Evolutionary conservation across 2,329 filamentous ascomycete genomes (phyloP).

Genomic region (Massarina eburnea): DNA sequence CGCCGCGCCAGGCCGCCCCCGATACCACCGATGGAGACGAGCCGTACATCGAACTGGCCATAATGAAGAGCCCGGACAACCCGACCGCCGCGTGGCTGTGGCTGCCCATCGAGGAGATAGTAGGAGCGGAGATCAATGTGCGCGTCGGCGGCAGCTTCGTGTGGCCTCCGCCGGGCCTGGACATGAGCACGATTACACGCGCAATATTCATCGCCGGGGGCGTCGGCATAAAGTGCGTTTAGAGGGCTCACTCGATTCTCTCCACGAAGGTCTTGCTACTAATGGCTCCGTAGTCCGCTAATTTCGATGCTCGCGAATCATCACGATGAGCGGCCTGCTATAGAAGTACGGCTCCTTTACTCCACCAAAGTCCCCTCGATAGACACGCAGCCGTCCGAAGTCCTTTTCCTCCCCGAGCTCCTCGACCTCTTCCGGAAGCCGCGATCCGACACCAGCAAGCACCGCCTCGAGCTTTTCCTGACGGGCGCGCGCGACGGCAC

Average conservation of each 20-base stretch:
- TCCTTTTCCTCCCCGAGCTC: conserved; percentile 41
- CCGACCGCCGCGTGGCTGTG: conserved; percentile 78
- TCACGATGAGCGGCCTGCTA: conserved; percentile 45
- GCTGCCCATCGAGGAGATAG: conserved; percentile 56
- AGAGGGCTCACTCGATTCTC: background rate
- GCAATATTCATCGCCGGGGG: conserved; percentile 79
- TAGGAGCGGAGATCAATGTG: conserved; percentile 62
- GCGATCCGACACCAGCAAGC: conserved; percentile 26
- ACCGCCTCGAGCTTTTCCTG: conserved; percentile 40
- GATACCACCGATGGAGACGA: conserved; percentile 20
- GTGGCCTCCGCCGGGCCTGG: conserved; percentile 65
- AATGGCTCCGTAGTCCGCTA: conserved; percentile 56
- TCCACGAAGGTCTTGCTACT: conserved; percentile 1
- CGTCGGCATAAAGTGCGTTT: conserved; percentile 72
- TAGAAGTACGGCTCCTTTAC: conserved; percentile 64
- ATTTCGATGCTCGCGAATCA: conserved; percentile 72
- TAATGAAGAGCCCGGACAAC: conserved; percentile 71
- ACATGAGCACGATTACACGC: conserved; percentile 52
- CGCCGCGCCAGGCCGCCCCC: conserved; percentile 59
- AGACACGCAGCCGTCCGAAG: conserved; percentile 29
- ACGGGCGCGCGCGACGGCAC: conserved; percentile 37
- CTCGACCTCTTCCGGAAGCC: conserved; percentile 34
- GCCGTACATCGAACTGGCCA: conserved; percentile 73
- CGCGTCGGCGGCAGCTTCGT: conserved; percentile 80
- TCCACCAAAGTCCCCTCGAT: conserved; percentile 50